Evolutionary conservation across 768 basidiomycete genomes (phyloP).

Genomic region (Suillus tomentosus): DNA sequence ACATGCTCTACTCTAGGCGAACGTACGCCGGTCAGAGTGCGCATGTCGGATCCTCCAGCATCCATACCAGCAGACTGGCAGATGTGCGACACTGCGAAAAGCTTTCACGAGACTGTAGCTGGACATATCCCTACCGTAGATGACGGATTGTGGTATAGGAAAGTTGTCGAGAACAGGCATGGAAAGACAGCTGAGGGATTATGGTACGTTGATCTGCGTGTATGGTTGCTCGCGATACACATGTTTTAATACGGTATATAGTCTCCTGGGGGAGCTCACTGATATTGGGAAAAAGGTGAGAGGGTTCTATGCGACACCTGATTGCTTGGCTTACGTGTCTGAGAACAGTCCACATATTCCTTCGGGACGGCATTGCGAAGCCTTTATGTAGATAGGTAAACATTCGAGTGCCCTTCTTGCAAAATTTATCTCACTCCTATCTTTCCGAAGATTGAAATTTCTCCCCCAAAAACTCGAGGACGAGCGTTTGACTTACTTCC

Average conservation of each 20-base stretch:
- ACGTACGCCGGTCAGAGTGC: conserved; percentile 64
- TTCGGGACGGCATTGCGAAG: conserved; percentile 60
- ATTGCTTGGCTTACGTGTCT: conserved; percentile 7
- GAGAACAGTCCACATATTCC: conserved; percentile 59
- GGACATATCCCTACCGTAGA: conserved; percentile 24
- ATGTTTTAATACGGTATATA: neutral
- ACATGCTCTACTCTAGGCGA: too few relatives aligned
- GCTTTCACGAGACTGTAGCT: conserved; percentile 50
- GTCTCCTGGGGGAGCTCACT: conserved; percentile 64
- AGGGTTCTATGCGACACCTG: conserved; percentile 1
- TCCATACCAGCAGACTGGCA: conserved; percentile 70
- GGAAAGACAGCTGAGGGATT: conserved; percentile 56
- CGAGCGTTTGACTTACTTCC: neutral
- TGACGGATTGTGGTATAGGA: conserved; percentile 40
- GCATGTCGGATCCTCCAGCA: conserved; percentile 61
- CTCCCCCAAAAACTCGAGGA: conserved; percentile 42
- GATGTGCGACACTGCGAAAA: conserved; percentile 56
- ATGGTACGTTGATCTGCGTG: conserved; percentile 45
- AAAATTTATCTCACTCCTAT: neutral
- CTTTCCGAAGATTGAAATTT: conserved; percentile 56
- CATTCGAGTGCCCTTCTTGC: neutral
- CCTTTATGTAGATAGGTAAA: conserved; percentile 68
- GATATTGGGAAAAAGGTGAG: conserved; percentile 46
- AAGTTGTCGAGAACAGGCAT: conserved; percentile 57
- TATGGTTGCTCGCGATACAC: neutral